A percentile compares a stretch with the other conserved stretches of the same genome.
Evolutionary conservation across 2,329 filamentous ascomycete genomes (phyloP).

Genomic region (Tolypocladium nubicola): DNA sequence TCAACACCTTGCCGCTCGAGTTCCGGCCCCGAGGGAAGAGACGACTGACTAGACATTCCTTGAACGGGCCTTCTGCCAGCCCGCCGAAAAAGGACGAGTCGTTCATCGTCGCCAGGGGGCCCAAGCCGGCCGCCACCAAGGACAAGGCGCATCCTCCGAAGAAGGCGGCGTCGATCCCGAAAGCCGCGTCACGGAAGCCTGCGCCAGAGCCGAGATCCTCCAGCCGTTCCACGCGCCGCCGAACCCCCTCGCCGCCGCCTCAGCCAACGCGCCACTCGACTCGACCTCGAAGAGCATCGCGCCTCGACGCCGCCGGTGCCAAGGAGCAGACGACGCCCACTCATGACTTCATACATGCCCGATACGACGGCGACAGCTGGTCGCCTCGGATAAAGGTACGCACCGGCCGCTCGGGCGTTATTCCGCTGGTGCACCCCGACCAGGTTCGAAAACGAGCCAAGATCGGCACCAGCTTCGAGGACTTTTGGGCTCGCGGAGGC

Average conservation of each 20-base stretch:
- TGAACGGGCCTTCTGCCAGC: slow-evolving; percentile 21
- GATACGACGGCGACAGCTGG: slow-evolving; percentile 14
- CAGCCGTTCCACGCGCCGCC: slow-evolving; percentile 24
- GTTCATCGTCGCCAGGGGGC: slow-evolving; percentile 14
- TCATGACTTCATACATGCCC: slow-evolving; percentile 5
- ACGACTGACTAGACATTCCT: slow-evolving; percentile 37
- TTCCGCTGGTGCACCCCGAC: slow-evolving; percentile 50
- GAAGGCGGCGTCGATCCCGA: slow-evolving; percentile 18
- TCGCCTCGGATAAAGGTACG: slow-evolving; percentile 40
- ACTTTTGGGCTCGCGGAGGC: slow-evolving; percentile 43
- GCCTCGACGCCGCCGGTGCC: slow-evolving; percentile 19
- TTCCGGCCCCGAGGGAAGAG: slow-evolving; percentile 38
- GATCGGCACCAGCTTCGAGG: slow-evolving; percentile 43
- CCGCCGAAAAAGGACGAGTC: slow-evolving; percentile 16
- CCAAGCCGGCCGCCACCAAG: slow-evolving; percentile 13
- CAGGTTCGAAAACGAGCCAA: slow-evolving; percentile 43
- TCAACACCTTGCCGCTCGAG: slow-evolving; percentile 46
- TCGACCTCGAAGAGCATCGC: slow-evolving; percentile 32
- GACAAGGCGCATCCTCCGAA: slow-evolving; percentile 14
- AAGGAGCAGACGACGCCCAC: slow-evolving; percentile 5
- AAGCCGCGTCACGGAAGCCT: slow-evolving; percentile 17
- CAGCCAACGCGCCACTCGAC: slow-evolving; percentile 28
- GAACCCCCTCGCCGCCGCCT: slow-evolving; percentile 29
- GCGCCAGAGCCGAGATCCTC: slow-evolving; percentile 16
- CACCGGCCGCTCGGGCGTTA: slow-evolving; percentile 22